Evolutionary conservation across 768 basidiomycete species (phyloP), one percentile per base, ranked within the genome.

Genomic region (Auricularia sp.): DNA sequence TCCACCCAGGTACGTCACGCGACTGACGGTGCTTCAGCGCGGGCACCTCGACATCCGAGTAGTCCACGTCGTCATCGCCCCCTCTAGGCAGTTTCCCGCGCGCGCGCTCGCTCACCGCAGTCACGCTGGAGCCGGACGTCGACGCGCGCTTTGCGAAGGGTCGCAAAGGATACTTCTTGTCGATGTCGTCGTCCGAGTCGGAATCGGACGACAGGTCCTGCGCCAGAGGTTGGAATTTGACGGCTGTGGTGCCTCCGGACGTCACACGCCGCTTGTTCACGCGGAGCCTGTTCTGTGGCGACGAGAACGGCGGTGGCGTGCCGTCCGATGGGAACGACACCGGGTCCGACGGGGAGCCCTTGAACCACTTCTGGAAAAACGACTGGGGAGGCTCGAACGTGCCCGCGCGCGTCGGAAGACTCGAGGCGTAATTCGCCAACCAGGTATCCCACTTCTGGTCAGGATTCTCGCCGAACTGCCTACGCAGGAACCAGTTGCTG

Each of bases 381-480:
- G 83, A 80, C 0, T 74, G 72, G n/a, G 78, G 70, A 4, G 87
- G 86, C 36, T 75, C 73, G 76, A 87, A 88, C 0, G 73, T 77
- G 1, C 87, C 87, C 3, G 86, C 82, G 36, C 86, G 79, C 64
- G 70, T 73, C 10, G 87, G 85, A 24, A 86, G 78, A 63, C 79
- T 79, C 24, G 80, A 70, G 3, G 82, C 75, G 65, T 87, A 88
- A 34, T 82, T 78, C 3, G 85, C 80, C 24, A 90, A 81, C 66
- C 86, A 88, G 24, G 74, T 77, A 68, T 89, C 85, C 87, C 87
- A 90, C 77, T 85, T 85, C 81, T 88, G 81, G 68, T 88, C 87
- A 14, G 87, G 87, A 73, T 84, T 84, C 68, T 87, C 86, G 24
- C 87, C 88, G 35, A 86, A 77, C 74, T 78, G 80, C 62, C 73